Conservation (phyloP, 192 early-diverging fungal species). For the Haplosporangium gracile region DNA sequence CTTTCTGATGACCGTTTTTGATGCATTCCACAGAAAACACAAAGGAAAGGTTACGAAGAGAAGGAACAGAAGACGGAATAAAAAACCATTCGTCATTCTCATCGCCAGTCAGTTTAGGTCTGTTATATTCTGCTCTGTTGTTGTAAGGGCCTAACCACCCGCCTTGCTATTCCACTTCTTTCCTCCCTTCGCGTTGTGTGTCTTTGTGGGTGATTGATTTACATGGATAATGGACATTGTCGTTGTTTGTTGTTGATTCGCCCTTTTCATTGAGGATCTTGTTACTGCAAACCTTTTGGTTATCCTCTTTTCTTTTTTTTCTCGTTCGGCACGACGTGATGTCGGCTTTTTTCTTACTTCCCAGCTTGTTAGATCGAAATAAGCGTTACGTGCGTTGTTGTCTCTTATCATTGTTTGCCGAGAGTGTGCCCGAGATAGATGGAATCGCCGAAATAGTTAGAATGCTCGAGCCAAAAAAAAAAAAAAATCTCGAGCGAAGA, state of each 20-base stretch:
- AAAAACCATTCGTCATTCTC: too few species aligned
- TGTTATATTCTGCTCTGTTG: background rate
- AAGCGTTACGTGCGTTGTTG: background rate
- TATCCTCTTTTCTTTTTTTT: background rate
- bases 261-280: background rate
- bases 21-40: constrained; percentile 24
- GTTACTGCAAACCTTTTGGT: background rate
- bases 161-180: background rate
- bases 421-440: background rate
- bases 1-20: constrained; percentile 12
- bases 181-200: background rate
- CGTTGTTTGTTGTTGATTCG: background rate
- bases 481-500: too few species aligned
- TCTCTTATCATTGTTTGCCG: background rate
- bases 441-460: background rate
- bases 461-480: background rate
- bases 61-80: background rate
- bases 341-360: background rate
- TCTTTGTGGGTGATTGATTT: background rate
- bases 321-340: background rate
- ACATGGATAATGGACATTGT: background rate
- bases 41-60: background rate
- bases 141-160: background rate
- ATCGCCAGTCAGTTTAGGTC: background rate
- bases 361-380: background rate